Evolutionary conservation across 176 grass and related monocot genomes (phyloP), one percentile per base, ranked within the genome.

Genomic region (Bonia amplexicaulis): DNA sequence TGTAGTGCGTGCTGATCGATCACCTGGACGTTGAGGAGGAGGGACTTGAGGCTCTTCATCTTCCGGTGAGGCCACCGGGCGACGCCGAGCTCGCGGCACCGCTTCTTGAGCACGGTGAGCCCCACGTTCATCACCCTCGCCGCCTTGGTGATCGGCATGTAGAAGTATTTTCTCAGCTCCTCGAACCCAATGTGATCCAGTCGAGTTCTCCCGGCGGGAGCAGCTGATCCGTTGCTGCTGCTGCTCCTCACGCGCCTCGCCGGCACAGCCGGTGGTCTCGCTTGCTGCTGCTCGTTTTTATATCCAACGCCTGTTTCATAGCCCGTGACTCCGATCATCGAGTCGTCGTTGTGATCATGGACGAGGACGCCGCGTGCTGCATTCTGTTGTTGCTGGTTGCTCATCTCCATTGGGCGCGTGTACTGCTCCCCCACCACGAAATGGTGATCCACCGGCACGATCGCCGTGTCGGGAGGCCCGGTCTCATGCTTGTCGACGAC

Each of bases 71-170:
- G 96, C 96, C 96, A 96, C 54, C 96, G 82, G 2, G 48, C 69
- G 51, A 99, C 85, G 11, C 96, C 93, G 7, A 99, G 88, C 85
- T 99, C 96, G 23, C 96, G 83, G 81, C 96, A 99, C 29, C 93
- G 87, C 78, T 90, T 96, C 85, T 98, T 99, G 59, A 99, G 93
- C 48, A 99, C 85, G 70, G 96, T 95, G n/a, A 98, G 59, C 0
- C 93, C 96, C 16, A 98, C 91, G 54, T 96, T 94, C 91, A 98
- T 85, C 86, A 92, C 91, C 54, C 89, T 74, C 3, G 96, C 96
- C 19, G 96, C 96, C 81, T 74, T 77, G 48, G 88, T 92, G 71
- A 98, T 98, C 2, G 93, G 93, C 91, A 98, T 92, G 86, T 83
- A 94, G 70, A 98, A 98, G 23, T 92, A 98, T 19, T n/a, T 82